phyloP scores from a whole-genome alignment of 345 rosid species.

The Populus nigra region DNA sequence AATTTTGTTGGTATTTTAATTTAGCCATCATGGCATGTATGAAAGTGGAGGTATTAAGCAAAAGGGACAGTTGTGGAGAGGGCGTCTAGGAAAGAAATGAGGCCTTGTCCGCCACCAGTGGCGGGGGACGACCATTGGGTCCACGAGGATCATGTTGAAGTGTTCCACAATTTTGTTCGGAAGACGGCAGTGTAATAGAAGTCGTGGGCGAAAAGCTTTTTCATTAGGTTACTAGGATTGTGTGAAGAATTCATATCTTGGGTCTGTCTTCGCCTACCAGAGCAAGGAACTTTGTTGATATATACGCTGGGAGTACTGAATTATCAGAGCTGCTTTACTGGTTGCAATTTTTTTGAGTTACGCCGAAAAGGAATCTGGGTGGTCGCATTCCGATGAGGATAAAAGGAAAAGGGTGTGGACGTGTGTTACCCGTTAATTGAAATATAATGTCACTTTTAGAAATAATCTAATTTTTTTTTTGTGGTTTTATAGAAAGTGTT shows the following conservation, averaged over 20 bases:
- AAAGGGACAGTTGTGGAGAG: conserved; percentile 40
- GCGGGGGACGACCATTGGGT: conserved; percentile 37
- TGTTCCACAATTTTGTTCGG: conserved; percentile 48
- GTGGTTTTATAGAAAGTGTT: too few relatives aligned
- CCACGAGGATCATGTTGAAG: conserved; percentile 58
- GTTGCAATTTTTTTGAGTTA: too few relatives aligned
- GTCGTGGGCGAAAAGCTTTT: conserved; percentile 26
- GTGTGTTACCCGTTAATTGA: too few relatives aligned
- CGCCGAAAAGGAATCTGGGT: too few relatives aligned
- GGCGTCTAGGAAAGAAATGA: conserved; percentile 51
- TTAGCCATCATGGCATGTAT: conserved; percentile 48
- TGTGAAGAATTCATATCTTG: conserved; percentile 11
- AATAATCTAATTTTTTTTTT: too few relatives aligned
- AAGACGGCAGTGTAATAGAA: conserved; percentile 42
- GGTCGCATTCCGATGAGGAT: too few relatives aligned
- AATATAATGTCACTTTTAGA: too few relatives aligned
- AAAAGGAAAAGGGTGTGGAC: too few relatives aligned
- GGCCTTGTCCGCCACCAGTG: conserved; percentile 56
- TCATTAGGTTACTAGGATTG: conserved; percentile 48
- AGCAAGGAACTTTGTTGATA: too few relatives aligned
- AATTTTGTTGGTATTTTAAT: background rate
- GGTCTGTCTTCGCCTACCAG: too few relatives aligned
- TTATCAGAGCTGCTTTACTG: too few relatives aligned
- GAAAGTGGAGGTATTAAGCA: conserved; percentile 58
- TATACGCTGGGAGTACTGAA: too few relatives aligned